These are phyloP conservation scores for Sutorius eximius DNA, from an alignment of 1,284 basidiomycete species.

Conservation along the genomic window DNA sequence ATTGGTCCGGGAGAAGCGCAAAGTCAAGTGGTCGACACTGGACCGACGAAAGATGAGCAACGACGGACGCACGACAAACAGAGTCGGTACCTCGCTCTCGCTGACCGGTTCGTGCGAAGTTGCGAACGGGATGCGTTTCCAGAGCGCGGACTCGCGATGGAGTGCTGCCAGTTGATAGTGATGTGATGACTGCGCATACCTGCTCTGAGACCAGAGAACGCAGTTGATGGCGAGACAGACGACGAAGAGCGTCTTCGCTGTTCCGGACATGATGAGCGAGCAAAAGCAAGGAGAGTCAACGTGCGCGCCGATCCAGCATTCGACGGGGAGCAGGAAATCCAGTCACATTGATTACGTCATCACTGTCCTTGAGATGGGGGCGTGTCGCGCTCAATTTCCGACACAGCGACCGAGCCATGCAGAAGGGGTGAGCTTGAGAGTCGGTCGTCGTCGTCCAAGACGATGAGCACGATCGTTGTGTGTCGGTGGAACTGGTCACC, in stretches of 20 bases:
- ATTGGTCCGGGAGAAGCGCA: conserved; percentile 55
- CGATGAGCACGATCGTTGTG: not conserved
- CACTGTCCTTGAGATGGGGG: not conserved
- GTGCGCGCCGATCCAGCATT: conserved; percentile 7
- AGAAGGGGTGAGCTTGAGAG: not conserved
- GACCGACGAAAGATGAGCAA: not conserved
- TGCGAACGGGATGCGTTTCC: conserved; percentile 8
- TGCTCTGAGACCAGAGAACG: conserved; percentile 65
- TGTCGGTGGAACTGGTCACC: not conserved
- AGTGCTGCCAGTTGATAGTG: conserved; percentile 17
- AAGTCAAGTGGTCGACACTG: conserved; percentile 64
- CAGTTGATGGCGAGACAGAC: conserved; percentile 52
- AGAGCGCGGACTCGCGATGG: not conserved
- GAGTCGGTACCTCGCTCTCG: conserved; percentile 12
- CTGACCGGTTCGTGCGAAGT: not conserved
- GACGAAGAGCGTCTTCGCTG: conserved; percentile 51
- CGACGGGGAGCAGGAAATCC: not conserved
- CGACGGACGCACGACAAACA: not conserved
- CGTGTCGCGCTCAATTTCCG: conserved; percentile 6
- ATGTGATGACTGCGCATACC: conserved; percentile 44
- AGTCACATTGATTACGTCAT: conserved; percentile 12
- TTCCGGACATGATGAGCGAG: conserved; percentile 38
- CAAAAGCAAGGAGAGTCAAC: not conserved
- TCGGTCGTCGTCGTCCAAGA: not conserved
- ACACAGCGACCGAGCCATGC: conserved; percentile 6